Conservation (phyloP, 345 rosid genomes). For the Gossypium sturtianum region DNA sequence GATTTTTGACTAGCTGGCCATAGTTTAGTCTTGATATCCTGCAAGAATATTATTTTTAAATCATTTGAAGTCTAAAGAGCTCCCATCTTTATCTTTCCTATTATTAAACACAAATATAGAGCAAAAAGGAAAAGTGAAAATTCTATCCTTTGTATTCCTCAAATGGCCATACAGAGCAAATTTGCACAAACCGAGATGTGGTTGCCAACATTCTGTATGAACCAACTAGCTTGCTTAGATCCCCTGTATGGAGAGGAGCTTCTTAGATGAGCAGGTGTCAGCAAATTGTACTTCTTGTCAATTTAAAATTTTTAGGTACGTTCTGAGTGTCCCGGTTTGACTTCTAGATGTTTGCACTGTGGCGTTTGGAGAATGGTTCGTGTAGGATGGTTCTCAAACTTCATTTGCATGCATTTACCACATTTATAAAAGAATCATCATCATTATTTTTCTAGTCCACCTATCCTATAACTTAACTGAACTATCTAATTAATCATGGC, state of each 20-base stretch:
- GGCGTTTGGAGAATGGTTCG: not conserved
- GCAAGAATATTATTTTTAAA: not conserved
- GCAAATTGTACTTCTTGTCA: not conserved
- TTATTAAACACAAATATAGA: not conserved
- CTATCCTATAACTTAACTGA: no score
- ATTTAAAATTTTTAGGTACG: not conserved
- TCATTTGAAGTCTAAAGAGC: not conserved
- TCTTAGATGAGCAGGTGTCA: not conserved
- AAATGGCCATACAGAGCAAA: constrained; percentile 3
- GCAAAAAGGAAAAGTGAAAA: constrained; percentile 1
- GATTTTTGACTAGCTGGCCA: not conserved
- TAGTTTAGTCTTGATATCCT: not conserved
- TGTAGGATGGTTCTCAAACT: not conserved
- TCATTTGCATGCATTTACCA: not conserved
- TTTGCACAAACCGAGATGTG: not conserved
- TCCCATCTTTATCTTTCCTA: not conserved
- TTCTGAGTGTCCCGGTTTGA: no score
- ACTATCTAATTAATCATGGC: no score
- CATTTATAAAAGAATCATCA: not conserved
- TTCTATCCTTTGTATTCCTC: not conserved
- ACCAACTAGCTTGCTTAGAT: not conserved
- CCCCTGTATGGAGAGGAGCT: not conserved
- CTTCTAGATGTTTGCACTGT: not conserved
- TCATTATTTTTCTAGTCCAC: no score
- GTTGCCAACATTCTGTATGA: constrained; percentile 5